A percentile compares a stretch with the other conserved stretches of the same genome.
Conservation (phyloP, 1,139 yeast genomes). For the Meyerozyma sp. region DNA sequence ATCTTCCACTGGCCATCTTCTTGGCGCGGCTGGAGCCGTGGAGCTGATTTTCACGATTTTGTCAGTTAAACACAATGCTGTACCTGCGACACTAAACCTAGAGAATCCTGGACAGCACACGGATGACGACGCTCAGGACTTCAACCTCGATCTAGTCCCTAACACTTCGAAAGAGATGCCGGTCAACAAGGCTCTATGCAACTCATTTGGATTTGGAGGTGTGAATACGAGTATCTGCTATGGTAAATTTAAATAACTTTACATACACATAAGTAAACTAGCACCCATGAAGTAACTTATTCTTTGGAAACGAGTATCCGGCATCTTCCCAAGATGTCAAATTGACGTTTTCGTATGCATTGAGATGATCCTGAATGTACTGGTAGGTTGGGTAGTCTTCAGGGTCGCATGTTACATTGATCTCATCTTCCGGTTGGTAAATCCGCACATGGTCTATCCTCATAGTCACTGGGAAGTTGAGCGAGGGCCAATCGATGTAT, state of each 20-base stretch:
- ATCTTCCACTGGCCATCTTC: conserved; percentile 87
- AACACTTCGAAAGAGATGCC: conserved; percentile 33
- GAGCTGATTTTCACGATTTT: conserved; percentile 79
- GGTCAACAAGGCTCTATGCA: conserved; percentile 63
- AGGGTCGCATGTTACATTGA: conserved; percentile 23
- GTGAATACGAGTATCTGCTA: conserved; percentile 54
- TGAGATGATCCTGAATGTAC: conserved; percentile 17
- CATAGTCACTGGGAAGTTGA: conserved; percentile 21
- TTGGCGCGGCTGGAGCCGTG: conserved; percentile 96
- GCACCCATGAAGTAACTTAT: conserved; percentile 10
- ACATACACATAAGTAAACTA: background rate
- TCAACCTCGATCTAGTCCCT: conserved; percentile 59
- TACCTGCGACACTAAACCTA: conserved; percentile 84
- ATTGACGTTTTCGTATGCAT: conserved; percentile 19
- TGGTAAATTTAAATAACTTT: background rate
- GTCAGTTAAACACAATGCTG: conserved; percentile 48
- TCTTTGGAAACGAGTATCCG: conserved; percentile 20
- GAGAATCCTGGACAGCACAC: conserved; percentile 44
- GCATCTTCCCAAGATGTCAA: conserved; percentile 19
- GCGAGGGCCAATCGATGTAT: conserved; percentile 24
- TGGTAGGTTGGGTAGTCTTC: conserved; percentile 19
- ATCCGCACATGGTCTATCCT: conserved; percentile 22
- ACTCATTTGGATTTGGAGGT: conserved; percentile 98
- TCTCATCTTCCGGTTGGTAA: conserved; percentile 19
- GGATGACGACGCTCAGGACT: conserved; percentile 35